Percentiles rank a stretch among this genome's conserved stretches.
Conservation (phyloP, 306 rosid genomes). For the Cicer pinnatifidum region DNA sequence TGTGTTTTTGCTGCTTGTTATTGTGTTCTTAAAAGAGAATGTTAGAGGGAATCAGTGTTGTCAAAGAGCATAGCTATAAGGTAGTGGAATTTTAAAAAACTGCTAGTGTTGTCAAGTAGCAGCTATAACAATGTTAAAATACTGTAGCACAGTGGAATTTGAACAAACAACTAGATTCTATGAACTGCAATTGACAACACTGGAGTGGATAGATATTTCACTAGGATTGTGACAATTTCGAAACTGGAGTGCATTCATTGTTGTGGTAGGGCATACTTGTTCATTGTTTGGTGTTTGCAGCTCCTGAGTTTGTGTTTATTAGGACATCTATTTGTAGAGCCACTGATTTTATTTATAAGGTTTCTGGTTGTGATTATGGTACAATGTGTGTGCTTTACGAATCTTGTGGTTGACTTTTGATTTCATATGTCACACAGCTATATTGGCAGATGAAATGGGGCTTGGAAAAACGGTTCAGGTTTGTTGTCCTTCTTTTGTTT, state of each 20-base stretch:
- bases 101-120: too few relatives aligned
- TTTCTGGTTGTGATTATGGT: conserved; percentile 29
- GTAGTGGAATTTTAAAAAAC: too few relatives aligned
- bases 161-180: too few relatives aligned
- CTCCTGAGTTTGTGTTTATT: conserved; percentile 16
- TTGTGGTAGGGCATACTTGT: conserved; percentile 28
- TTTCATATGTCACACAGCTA: conserved; percentile 66
- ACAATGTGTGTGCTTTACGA: not conserved
- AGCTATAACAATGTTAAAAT: too few relatives aligned
- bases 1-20: not conserved
- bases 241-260: not conserved
- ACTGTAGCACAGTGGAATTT: too few relatives aligned
- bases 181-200: too few relatives aligned
- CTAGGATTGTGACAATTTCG: not conserved
- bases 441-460: conserved; percentile 99
- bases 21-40: not conserved
- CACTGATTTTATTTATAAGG: not conserved
- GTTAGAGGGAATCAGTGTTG: not conserved
- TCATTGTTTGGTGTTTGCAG: conserved; percentile 14
- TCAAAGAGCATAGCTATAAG: too few relatives aligned
- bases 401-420: conserved; percentile 33
- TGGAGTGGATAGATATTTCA: conserved; percentile 8
- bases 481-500: conserved; percentile 25
- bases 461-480: conserved; percentile 98
- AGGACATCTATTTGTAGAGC: not conserved